Conservation (phyloP, 352 stramenopile species). For the Elongisporangium senticosum region DNA sequence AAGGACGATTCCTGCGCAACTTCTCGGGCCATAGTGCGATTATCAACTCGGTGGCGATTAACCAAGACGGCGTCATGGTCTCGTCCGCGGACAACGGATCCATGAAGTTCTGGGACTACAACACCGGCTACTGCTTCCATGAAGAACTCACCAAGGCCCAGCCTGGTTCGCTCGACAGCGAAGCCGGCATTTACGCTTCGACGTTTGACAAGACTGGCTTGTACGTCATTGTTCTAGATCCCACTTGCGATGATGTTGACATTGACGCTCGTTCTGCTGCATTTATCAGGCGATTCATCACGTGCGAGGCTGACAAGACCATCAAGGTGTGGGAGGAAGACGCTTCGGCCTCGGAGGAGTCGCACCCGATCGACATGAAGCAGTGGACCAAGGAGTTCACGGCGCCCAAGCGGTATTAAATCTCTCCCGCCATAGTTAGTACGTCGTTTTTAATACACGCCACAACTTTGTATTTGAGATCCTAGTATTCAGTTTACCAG, state of each 20-base stretch:
- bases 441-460: background rate
- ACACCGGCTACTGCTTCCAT: conserved; percentile 98
- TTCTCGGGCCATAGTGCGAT: conserved; percentile 97
- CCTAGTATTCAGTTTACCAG: background rate
- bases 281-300: conserved; percentile 92
- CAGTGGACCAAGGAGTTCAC: conserved; percentile 95
- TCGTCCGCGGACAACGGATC: conserved; percentile 96
- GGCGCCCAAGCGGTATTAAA: conserved; percentile 72
- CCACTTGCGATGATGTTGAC: conserved; percentile 5
- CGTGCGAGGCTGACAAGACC: conserved; percentile 98
- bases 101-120: conserved; percentile 99
- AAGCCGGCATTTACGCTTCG: conserved; percentile 96
- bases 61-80: conserved; percentile 96
- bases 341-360: conserved; percentile 91
- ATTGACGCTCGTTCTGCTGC: conserved; percentile 3
- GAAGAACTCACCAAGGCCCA: conserved; percentile 91
- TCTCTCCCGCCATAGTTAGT: background rate
- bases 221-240: conserved; percentile 29
- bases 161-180: conserved; percentile 95
- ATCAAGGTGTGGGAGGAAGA: conserved; percentile 99
- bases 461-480: background rate
- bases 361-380: conserved; percentile 97
- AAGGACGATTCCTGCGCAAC: conserved; percentile 96
- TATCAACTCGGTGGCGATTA: conserved; percentile 97
- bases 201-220: conserved; percentile 97